Evolutionary conservation across 2,329 filamentous ascomycete genomes (phyloP).

Genomic region (Ceratocystis huliohia): DNA sequence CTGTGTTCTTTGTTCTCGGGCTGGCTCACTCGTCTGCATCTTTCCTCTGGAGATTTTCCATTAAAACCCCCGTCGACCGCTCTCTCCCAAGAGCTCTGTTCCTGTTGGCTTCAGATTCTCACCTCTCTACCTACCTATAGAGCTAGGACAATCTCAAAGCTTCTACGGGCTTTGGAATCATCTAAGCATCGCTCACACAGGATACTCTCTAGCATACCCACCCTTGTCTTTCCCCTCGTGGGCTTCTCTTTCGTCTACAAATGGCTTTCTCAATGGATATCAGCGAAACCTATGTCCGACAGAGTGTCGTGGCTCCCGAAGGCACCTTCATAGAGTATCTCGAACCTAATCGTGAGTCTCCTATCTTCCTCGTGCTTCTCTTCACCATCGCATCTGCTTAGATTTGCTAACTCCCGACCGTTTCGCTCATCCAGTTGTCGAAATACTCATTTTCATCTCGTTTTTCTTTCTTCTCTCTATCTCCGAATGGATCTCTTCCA

Average conservation of each 20-base stretch:
- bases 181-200: neutral
- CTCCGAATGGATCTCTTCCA: slow-evolving; percentile 32
- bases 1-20: too few species aligned
- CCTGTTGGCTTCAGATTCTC: neutral
- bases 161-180: neutral
- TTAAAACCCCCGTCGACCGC: slow-evolving; percentile 1
- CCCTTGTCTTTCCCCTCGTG: neutral
- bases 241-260: too few species aligned
- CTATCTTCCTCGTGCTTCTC: neutral
- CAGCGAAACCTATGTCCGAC: slow-evolving; percentile 1
- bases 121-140: neutral
- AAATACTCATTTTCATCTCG: slow-evolving; percentile 32
- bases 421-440: slow-evolving; percentile 26
- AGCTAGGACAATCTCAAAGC: slow-evolving; percentile 6
- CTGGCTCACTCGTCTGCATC: neutral
- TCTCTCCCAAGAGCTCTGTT: neutral
- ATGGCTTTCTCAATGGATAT: neutral
- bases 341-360: slow-evolving; percentile 29
- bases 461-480: slow-evolving; percentile 35
- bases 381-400: neutral
- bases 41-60: neutral
- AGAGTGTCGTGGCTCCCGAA: slow-evolving; percentile 3
- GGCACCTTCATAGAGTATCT: slow-evolving; percentile 30
- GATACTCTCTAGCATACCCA: neutral
- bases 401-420: slow-evolving; percentile 1